phyloP scores from a whole-genome alignment of 257 asterid species.

The Solanum virginianum region DNA sequence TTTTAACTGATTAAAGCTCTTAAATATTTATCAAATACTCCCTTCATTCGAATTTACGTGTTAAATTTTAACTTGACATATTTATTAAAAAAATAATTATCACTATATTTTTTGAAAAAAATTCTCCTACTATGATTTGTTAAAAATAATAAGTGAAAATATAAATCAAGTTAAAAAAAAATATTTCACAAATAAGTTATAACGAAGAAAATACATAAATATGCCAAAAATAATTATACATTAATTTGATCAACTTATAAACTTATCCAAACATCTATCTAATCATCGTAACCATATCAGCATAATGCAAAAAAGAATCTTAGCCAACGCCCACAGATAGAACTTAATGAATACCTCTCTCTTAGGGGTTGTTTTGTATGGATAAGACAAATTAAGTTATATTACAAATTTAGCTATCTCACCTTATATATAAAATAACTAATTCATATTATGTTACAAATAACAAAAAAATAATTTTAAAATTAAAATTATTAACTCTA shows the following conservation, averaged over 20 bases:
- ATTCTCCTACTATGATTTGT: too few species aligned
- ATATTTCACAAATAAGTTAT: too few species aligned
- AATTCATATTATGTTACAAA: neutral
- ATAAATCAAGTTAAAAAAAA: too few species aligned
- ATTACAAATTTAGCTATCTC: neutral
- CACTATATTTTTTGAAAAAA: too few species aligned
- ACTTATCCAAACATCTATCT: neutral
- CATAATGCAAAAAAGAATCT: neutral
- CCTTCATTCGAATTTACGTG: too few species aligned
- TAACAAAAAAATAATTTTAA: neutral
- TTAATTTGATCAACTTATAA: neutral
- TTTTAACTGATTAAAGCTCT: neutral
- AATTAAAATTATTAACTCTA: neutral
- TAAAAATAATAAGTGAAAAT: too few species aligned
- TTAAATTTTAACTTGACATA: too few species aligned
- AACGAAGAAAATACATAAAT: neutral
- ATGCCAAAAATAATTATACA: neutral
- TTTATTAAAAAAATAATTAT: too few species aligned
- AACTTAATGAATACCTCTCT: neutral
- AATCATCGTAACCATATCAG: neutral
- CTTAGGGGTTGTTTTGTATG: neutral
- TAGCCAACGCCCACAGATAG: neutral
- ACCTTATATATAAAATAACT: neutral
- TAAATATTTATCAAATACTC: neutral
- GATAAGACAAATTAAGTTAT: neutral